Conservation (phyloP, 441 rosid species). For the California macrophylla region DNA sequence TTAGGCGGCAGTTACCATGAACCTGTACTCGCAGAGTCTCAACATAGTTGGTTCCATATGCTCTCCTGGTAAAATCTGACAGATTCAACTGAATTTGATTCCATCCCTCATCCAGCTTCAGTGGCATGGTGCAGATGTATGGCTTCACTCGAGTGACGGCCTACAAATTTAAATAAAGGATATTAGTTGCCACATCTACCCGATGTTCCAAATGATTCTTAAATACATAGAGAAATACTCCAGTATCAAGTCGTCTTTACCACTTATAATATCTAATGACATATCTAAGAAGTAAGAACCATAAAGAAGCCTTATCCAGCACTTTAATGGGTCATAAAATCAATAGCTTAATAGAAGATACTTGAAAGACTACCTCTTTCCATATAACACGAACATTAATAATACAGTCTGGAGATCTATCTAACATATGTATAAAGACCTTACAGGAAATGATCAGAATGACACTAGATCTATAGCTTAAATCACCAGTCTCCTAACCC, state of each 20-base stretch:
- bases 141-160: constrained; percentile 90
- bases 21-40: constrained; percentile 93
- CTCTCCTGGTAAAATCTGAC: constrained; percentile 80
- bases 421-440: not conserved
- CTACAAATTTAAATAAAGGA: constrained; percentile 26
- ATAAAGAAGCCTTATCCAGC: not conserved
- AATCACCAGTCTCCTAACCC: not conserved
- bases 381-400: not conserved
- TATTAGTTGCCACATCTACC: not conserved
- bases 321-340: not conserved
- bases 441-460: not conserved
- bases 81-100: constrained; percentile 90
- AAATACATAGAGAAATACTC: not conserved
- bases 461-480: not conserved
- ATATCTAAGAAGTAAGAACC: not conserved
- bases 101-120: constrained; percentile 96
- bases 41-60: constrained; percentile 88
- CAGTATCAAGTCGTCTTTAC: not conserved
- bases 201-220: not conserved
- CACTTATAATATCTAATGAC: not conserved
- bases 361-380: not conserved
- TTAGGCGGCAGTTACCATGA: constrained; percentile 82
- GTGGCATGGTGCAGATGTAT: constrained; percentile 86
- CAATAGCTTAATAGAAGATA: not conserved
- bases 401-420: not conserved